These are phyloP conservation scores for Solanum hybrid DNA, from an alignment of 305 asterid genomes.

Conservation along the genomic window DNA sequence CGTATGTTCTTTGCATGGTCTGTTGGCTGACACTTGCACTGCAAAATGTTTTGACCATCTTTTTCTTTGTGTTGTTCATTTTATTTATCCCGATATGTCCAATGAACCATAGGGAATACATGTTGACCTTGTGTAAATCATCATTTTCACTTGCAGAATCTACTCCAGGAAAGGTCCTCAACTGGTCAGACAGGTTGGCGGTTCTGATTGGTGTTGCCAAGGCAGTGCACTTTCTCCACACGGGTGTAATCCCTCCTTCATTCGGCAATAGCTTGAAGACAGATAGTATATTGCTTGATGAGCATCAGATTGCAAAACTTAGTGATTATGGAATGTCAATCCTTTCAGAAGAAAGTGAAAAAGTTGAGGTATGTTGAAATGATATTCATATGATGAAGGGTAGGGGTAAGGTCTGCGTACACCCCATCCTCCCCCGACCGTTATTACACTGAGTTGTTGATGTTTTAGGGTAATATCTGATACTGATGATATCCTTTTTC, in stretches of 20 bases:
- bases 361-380: conserved; percentile 22
- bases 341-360: conserved; percentile 41
- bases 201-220: conserved; percentile 52
- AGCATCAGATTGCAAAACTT: conserved; percentile 52
- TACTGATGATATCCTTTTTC: conserved; percentile 10
- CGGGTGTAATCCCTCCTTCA: conserved; percentile 64
- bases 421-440: background rate
- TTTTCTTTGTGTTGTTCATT: background rate
- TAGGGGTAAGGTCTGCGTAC: background rate
- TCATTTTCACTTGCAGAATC: conserved; percentile 26
- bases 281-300: conserved; percentile 44
- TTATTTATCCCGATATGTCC: too few species aligned
- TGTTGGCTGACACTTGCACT: background rate
- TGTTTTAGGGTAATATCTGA: background rate
- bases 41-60: background rate
- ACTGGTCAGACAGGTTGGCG: conserved; percentile 54
- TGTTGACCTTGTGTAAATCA: background rate
- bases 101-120: background rate
- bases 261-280: conserved; percentile 48
- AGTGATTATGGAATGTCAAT: conserved; percentile 63
- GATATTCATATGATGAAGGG: background rate
- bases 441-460: background rate
- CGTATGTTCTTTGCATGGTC: background rate
- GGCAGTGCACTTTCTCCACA: conserved; percentile 75
- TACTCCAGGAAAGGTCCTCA: conserved; percentile 41